phyloP scores from a whole-genome alignment of 441 rosid genomes.

The Isatis lusitanica region DNA sequence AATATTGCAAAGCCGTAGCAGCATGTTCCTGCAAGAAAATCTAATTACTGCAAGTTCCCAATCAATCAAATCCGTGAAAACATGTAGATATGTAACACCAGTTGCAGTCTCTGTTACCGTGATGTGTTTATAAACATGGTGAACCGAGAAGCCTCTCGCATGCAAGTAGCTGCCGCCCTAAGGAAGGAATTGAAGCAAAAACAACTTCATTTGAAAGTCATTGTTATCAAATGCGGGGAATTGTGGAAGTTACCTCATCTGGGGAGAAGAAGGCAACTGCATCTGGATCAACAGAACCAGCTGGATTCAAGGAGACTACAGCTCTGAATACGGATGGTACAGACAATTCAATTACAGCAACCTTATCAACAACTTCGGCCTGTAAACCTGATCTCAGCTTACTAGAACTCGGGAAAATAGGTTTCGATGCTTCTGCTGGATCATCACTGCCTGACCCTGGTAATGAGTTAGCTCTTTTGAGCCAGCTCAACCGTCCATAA shows the following conservation, averaged over 20 bases:
- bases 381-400: conserved; percentile 57
- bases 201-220: conserved; percentile 5
- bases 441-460: conserved; percentile 65
- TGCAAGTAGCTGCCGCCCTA: conserved; percentile 91
- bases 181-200: conserved; percentile 19
- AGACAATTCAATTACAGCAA: conserved; percentile 73
- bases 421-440: conserved; percentile 56
- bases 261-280: conserved; percentile 94
- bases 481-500: conserved; percentile 82
- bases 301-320: conserved; percentile 82
- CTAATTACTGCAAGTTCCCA: conserved; percentile 14
- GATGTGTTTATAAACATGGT: conserved; percentile 68
- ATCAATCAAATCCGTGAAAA: conserved; percentile 1
- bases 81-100: neutral
- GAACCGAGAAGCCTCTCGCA: conserved; percentile 74
- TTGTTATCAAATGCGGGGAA: neutral
- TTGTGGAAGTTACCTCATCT: conserved; percentile 68
- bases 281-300: conserved; percentile 87
- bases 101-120: conserved; percentile 48
- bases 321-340: conserved; percentile 84
- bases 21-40: conserved; percentile 76
- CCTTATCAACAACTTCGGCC: conserved; percentile 53
- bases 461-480: conserved; percentile 73
- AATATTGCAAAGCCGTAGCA: conserved; percentile 70
- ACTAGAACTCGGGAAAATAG: conserved; percentile 57